A percentile compares a stretch with the other conserved stretches of the same genome.
These are phyloP conservation scores for Anastatica hierochuntica DNA, from an alignment of 345 rosid species.

Conservation along the genomic window DNA sequence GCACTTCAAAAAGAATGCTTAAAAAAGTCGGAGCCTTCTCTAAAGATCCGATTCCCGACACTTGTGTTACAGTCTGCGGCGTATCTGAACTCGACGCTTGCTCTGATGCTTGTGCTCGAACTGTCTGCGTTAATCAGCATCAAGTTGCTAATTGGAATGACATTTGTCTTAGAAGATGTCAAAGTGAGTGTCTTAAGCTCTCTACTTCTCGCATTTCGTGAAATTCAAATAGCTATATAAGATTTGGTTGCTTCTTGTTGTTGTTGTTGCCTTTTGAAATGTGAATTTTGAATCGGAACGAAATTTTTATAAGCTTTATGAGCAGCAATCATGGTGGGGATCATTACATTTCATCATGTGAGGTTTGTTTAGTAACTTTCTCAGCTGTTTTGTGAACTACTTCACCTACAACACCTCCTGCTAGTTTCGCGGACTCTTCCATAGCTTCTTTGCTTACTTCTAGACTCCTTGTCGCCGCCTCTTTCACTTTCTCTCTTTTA, in stretches of 20 bases:
- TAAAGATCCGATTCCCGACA: conserved; percentile 65
- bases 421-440: conserved; percentile 48
- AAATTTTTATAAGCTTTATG: conserved; percentile 3
- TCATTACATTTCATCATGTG: conserved; percentile 39
- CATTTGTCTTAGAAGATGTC: conserved; percentile 71
- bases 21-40: conserved; percentile 78
- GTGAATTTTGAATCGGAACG: conserved; percentile 6
- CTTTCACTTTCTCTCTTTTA: conserved; percentile 37
- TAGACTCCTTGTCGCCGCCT: conserved; percentile 44
- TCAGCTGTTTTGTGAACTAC: conserved; percentile 40
- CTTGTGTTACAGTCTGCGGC: conserved; percentile 84
- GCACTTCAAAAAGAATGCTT: conserved; percentile 80
- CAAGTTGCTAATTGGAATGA: conserved; percentile 91
- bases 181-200: conserved; percentile 61
- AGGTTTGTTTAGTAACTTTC: conserved; percentile 29
- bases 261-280: conserved; percentile 10
- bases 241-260: neutral
- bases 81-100: conserved; percentile 88
- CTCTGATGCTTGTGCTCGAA: conserved; percentile 80
- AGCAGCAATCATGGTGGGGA: neutral
- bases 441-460: conserved; percentile 31
- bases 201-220: conserved; percentile 23
- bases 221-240: neutral
- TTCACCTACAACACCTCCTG: conserved; percentile 31
- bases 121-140: conserved; percentile 78